Base-by-base conservation (phyloP, 768 basidiomycete genomes). In the Xerocomus spinulosus region DNA sequence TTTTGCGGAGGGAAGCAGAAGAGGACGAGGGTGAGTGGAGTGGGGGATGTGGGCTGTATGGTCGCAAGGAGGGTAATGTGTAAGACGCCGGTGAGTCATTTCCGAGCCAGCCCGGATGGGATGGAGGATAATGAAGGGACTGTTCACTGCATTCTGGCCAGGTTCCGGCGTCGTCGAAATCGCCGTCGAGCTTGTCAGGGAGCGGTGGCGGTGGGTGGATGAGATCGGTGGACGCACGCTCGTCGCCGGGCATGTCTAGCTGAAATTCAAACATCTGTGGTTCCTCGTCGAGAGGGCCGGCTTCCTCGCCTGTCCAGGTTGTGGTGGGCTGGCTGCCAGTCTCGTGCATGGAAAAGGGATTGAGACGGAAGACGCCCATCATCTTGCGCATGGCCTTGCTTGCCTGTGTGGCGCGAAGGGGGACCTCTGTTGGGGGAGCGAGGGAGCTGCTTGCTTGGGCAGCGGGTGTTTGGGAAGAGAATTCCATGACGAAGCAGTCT, bases 291-390 rank as follows among this genome's bases (percentile, higher is more conserved):
- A 86, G 70, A 0, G 85, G 79, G 1, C 77, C 76, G 5, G 82
- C 76, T 44, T 79, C 77, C 44, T 76, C 73, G 46, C 73, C 71
- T 9, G 66, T 69, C 74, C 75, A 78, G 8, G 73, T 67, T 6
- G 71, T 64, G 3, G 66, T 50, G 4, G 72, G 70, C 39, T 73
- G 72, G 32, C 73, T 69, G 3, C 63, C 59, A 25, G 72, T 74
- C 49, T 72, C 78, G 53, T 85, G 80, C 69, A 82, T 79, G 20
- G 85, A 76, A 55, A 89, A 89, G 0, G 85, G 85, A 63, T 88
- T 83, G 55, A 88, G 74, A 8, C 87, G 77, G 63, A 89, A 86
- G 18, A 82, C 79, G 35, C 79, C 78, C 87, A 90, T 90, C 80
- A 87, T 81, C 40, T 71, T 69, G 45, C 82, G 78, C 87, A 87